These are phyloP conservation scores for Boechera divaricarpa DNA, from an alignment of 345 rosid genomes.

Conservation along the genomic window DNA sequence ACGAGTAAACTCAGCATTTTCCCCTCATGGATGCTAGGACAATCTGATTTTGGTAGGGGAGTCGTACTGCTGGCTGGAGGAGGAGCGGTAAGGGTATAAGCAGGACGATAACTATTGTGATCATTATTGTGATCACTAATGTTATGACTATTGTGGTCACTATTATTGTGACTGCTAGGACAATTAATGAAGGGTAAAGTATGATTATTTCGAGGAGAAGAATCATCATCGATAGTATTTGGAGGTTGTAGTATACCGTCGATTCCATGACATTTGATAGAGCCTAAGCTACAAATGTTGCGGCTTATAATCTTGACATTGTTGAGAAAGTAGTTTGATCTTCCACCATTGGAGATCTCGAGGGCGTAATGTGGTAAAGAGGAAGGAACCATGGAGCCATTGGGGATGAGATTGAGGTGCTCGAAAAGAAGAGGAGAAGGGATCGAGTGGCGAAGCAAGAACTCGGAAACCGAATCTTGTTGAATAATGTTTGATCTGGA, in stretches of 20 bases:
- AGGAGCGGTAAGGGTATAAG: constrained; percentile 23
- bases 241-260: constrained; percentile 54
- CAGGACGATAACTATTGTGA: constrained; percentile 2
- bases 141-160: constrained; percentile 16
- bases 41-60: constrained; percentile 35
- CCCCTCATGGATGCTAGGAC: constrained; percentile 19
- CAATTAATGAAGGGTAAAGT: constrained; percentile 43
- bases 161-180: constrained; percentile 40
- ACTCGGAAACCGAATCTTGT: constrained; percentile 47
- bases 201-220: constrained; percentile 37
- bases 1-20: neutral
- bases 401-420: constrained; percentile 61
- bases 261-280: constrained; percentile 83
- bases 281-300: constrained; percentile 61
- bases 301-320: constrained; percentile 65
- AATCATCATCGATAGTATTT: constrained; percentile 15
- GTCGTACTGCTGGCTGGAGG: constrained; percentile 24
- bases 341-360: constrained; percentile 56
- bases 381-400: constrained; percentile 64
- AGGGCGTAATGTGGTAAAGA: constrained; percentile 57
- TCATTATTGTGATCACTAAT: neutral
- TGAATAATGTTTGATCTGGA: constrained; percentile 45
- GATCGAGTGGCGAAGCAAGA: constrained; percentile 76
- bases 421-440: constrained; percentile 75
- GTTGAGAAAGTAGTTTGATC: constrained; percentile 58